Evolutionary conservation across 2,329 filamentous ascomycete genomes (phyloP), one percentile per base, ranked within the genome.

Genomic region (Botryosphaeria dothidea): DNA sequence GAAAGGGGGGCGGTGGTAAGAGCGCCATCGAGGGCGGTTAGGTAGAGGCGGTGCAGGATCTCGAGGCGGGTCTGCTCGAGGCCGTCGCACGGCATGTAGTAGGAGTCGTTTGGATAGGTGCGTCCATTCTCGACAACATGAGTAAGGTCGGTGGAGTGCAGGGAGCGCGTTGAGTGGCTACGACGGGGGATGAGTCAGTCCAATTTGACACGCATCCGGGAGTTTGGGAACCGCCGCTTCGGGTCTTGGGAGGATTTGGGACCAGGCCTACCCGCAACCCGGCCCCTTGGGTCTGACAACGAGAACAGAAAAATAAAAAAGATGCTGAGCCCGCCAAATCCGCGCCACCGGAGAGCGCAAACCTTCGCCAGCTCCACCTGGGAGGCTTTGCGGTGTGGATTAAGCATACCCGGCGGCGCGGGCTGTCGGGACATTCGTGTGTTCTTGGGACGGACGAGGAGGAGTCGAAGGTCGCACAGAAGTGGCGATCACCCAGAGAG

Each of bases 61-160:
- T 85, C 83, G 58, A 89, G 74, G 46, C 88, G 85, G 51, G 86
- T 85, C 73, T 89, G 86, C 71, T 90, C 88, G 51, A 82, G 77
- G 51, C 89, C 85, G 70, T 90, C 88, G 73, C 89, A 89, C 15
- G 88, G 88, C 82, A 90, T 88, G 73, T 82, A 87, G 71, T 89
- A 90, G 36, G 82, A 81, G 36, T 84, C 80, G 70, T 88, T 88
- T 71, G 87, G 88, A 68, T 88, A 84, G 27, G 77, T 82, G 23
- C 88, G 85, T 48, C 83, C 86, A 75, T 90, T 84, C 67, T 90
- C 86, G 66, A 84, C 78, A 63, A 85, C 79, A 68, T 85, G 84
- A 71, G 87, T 83, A 34, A 89, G 79, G 67, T 80, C 78, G 52
- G 84, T 82, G 46, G 74, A 77, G 58, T 77, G 70, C 29, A 78